phyloP scores from a whole-genome alignment of 2,329 filamentous ascomycete species.

The Dactylella cylindrospora region DNA sequence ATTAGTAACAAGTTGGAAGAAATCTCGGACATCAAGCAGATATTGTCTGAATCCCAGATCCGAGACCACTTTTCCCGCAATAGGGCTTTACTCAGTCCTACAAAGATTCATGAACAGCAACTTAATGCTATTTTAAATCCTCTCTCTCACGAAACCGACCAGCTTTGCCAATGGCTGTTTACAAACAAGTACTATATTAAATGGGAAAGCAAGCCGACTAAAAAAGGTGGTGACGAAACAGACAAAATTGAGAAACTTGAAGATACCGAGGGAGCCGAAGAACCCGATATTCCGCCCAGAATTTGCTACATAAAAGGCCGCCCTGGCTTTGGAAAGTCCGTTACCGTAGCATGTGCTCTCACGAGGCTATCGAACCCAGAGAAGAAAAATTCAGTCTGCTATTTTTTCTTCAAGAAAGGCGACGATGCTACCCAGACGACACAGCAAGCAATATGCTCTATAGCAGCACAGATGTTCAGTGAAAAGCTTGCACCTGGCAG shows the following conservation, averaged over 20 bases:
- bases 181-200: conserved; percentile 17
- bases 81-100: conserved; percentile 19
- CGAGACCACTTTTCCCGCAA: conserved; percentile 28
- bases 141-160: conserved; percentile 31
- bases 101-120: conserved; percentile 21
- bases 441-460: conserved; percentile 12
- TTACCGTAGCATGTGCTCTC: conserved; percentile 36
- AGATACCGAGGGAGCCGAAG: background rate
- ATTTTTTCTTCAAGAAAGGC: conserved; percentile 42
- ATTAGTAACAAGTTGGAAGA: conserved; percentile 35
- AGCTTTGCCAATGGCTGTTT: conserved; percentile 41
- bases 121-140: conserved; percentile 28
- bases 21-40: conserved; percentile 39
- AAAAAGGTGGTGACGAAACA: background rate
- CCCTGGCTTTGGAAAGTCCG: conserved; percentile 35
- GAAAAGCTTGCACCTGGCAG: conserved; percentile 25
- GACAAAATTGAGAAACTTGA: background rate
- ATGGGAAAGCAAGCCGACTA: conserved; percentile 12
- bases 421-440: conserved; percentile 31
- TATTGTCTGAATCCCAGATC: conserved; percentile 21
- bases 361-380: conserved; percentile 27
- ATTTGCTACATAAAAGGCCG: conserved; percentile 41
- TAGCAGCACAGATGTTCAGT: conserved; percentile 27
- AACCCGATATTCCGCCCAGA: conserved; percentile 22
- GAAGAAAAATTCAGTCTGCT: conserved; percentile 29